Evolutionary conservation across 2,329 filamentous ascomycete species (phyloP).

Genomic region (Aspergillus hortae): DNA sequence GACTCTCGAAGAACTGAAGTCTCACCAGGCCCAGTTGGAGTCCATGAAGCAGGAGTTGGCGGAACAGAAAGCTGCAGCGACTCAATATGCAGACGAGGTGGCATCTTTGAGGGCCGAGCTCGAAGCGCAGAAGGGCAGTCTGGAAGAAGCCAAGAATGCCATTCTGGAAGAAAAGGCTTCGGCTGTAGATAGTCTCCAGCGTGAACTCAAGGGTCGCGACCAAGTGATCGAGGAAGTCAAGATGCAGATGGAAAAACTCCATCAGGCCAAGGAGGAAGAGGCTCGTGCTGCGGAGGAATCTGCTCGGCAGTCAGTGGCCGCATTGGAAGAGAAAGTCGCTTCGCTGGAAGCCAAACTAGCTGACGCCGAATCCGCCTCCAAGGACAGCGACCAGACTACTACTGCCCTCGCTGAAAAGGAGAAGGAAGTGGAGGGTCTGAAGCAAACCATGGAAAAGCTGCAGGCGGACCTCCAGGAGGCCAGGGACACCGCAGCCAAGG

Average conservation of each 20-base stretch:
- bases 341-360: constrained; percentile 34
- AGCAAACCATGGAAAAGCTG: constrained; percentile 29
- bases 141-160: constrained; percentile 25
- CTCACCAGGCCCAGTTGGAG: constrained; percentile 34
- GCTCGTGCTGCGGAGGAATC: constrained; percentile 32
- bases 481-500: constrained; percentile 17
- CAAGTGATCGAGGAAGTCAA: constrained; percentile 39
- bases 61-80: constrained; percentile 29
- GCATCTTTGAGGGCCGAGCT: constrained; percentile 28
- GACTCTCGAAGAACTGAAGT: constrained; percentile 37
- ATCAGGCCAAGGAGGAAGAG: constrained; percentile 34
- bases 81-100: constrained; percentile 28
- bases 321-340: constrained; percentile 34
- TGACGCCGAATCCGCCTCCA: constrained; percentile 27
- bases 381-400: constrained; percentile 21
- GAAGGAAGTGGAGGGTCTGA: constrained; percentile 32
- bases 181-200: constrained; percentile 27
- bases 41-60: constrained; percentile 32
- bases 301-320: constrained; percentile 23
- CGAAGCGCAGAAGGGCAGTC: constrained; percentile 24
- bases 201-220: constrained; percentile 34
- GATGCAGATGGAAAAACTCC: constrained; percentile 34
- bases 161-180: constrained; percentile 30
- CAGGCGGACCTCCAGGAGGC: constrained; percentile 32
- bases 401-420: constrained; percentile 34